Conservation (phyloP, 2,329 filamentous ascomycete genomes). For the Blastomyces gilchristii region DNA sequence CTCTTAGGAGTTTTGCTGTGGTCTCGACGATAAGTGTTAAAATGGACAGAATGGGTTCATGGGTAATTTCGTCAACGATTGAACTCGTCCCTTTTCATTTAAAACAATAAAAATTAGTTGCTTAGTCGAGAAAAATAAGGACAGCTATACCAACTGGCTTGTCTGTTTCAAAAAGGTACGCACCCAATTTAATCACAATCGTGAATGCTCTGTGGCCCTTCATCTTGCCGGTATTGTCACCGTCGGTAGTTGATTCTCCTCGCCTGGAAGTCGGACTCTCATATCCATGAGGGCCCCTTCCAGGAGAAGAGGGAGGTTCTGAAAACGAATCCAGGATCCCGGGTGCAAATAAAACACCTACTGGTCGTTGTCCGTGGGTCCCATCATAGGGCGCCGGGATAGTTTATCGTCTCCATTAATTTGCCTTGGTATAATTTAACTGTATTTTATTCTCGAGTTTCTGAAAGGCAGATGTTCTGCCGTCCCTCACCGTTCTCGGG, state of each 20-base stretch:
- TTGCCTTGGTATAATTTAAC: background rate
- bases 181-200: constrained; percentile 82
- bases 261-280: constrained; percentile 1
- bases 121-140: background rate
- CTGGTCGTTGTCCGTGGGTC: background rate
- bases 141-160: constrained; percentile 8
- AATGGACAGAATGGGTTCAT: constrained; percentile 84
- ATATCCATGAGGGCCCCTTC: constrained; percentile 1
- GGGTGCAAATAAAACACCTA: background rate
- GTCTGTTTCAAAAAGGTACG: constrained; percentile 8
- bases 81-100: constrained; percentile 72
- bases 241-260: background rate
- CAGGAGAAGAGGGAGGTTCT: constrained; percentile 5
- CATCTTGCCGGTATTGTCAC: constrained; percentile 41
- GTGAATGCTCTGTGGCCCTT: constrained; percentile 57
- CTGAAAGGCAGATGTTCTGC: constrained; percentile 21
- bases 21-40: constrained; percentile 91
- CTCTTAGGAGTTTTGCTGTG: constrained; percentile 70
- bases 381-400: constrained; percentile 2
- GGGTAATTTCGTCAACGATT: constrained; percentile 94
- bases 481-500: constrained; percentile 19
- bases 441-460: background rate
- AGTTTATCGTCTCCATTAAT: background rate
- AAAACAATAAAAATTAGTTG: constrained; percentile 13
- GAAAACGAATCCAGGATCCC: background rate